phyloP scores from a whole-genome alignment of 148 eudicot genomes.

The Rhododendron ovatum region DNA sequence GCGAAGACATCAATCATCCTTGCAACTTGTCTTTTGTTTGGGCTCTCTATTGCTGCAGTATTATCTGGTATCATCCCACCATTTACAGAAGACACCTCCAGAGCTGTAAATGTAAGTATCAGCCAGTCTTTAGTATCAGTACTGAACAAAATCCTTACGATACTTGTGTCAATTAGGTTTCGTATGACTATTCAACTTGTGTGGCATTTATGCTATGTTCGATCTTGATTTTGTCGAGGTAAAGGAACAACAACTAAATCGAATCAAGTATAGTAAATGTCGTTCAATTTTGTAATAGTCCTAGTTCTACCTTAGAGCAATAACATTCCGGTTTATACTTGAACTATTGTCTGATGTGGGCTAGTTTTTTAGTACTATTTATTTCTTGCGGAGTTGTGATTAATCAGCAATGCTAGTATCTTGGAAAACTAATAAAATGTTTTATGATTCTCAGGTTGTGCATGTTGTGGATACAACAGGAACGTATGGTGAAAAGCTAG shows the following conservation, averaged over 20 bases:
- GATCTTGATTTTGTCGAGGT: neutral
- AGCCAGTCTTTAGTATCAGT: neutral
- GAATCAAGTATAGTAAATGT: neutral
- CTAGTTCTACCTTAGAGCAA: neutral
- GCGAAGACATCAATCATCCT: constrained; percentile 56
- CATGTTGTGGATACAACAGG: constrained; percentile 85
- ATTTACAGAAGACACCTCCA: constrained; percentile 74
- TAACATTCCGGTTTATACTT: neutral
- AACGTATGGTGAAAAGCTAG: constrained; percentile 29
- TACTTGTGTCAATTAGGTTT: neutral
- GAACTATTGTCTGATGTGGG: neutral
- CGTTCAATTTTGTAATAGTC: neutral
- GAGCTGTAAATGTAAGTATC: constrained; percentile 80
- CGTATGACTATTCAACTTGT: neutral
- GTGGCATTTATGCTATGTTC: neutral
- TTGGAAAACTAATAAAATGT: neutral
- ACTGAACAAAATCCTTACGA: neutral
- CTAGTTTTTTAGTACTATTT: neutral
- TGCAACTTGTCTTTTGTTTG: constrained; percentile 50
- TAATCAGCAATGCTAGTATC: neutral
- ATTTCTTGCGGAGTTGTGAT: neutral
- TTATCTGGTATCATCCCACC: constrained; percentile 55
- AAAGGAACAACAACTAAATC: neutral
- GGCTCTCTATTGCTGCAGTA: constrained; percentile 61
- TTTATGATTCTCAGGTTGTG: constrained; percentile 57